Conservation (phyloP, 177 flowering plant species). For the Vitis hybrid region DNA sequence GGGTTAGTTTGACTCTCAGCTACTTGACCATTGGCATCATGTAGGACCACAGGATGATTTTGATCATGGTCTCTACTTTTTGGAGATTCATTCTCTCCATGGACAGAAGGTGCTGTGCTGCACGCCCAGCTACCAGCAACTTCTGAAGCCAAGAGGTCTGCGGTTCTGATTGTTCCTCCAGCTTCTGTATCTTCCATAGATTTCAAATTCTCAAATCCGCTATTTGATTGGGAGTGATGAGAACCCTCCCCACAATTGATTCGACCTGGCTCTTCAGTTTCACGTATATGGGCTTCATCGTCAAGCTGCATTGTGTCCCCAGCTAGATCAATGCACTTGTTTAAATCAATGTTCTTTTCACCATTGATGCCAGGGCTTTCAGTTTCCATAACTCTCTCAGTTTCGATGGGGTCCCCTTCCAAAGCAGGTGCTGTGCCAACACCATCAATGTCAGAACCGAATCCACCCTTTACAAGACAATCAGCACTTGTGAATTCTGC, state of each 20-base stretch:
- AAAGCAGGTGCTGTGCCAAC: constrained; percentile 50
- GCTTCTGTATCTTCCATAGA: constrained; percentile 63
- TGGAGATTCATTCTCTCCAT: constrained; percentile 80
- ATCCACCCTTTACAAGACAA: constrained; percentile 49
- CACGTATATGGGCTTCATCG: constrained; percentile 50
- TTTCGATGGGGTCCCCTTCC: constrained; percentile 58
- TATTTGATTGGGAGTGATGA: constrained; percentile 31
- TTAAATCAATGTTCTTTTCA: constrained; percentile 37
- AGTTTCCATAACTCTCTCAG: constrained; percentile 70
- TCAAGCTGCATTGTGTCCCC: constrained; percentile 83
- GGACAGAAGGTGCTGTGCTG: constrained; percentile 82
- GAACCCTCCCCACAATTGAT: constrained; percentile 19
- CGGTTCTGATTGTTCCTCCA: constrained; percentile 60
- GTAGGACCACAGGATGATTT: constrained; percentile 22
- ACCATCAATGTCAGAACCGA: constrained; percentile 83
- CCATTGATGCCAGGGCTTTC: constrained; percentile 54
- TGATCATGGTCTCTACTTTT: constrained; percentile 35
- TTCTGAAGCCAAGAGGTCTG: constrained; percentile 89
- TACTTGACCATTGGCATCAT: constrained; percentile 40
- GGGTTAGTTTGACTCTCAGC: constrained; percentile 69
- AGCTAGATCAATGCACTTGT: constrained; percentile 31
- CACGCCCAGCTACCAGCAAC: constrained; percentile 91
- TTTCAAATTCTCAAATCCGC: constrained; percentile 24
- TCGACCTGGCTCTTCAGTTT: constrained; percentile 35
- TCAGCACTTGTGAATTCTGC: constrained; percentile 65